Conservation (phyloP, 106 monocot species). For the Apostasia shenzhenica region DNA sequence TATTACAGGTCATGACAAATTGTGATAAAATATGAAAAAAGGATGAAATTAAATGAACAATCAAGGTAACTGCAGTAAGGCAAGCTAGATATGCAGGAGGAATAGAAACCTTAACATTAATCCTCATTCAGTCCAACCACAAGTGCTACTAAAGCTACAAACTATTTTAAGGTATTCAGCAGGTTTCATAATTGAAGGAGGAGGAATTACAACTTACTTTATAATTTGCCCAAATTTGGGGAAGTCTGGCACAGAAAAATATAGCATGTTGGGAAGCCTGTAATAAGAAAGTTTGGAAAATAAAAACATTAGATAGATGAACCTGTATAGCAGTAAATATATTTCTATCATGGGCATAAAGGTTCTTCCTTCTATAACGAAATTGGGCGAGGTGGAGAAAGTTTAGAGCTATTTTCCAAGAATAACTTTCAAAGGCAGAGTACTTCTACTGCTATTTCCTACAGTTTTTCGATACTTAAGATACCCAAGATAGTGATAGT, state of each 20-base stretch:
- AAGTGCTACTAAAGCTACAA: background rate
- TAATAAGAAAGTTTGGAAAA: slow-evolving; percentile 10
- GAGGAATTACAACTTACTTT: slow-evolving; percentile 28
- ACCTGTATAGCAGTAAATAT: background rate
- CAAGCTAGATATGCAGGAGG: background rate
- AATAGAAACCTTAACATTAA: background rate
- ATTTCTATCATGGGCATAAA: background rate
- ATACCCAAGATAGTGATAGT: no score
- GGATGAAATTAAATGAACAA: no score
- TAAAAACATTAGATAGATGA: background rate
- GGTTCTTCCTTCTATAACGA: background rate
- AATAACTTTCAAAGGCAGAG: no score
- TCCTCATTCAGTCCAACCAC: background rate
- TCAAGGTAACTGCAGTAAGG: no score
- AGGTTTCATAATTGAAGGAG: background rate
- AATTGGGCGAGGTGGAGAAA: no score
- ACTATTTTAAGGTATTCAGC: background rate
- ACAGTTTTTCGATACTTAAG: no score
- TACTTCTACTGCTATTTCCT: no score
- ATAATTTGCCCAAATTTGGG: slow-evolving; percentile 93
- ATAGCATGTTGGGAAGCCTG: slow-evolving; percentile 99
- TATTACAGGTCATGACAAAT: background rate
- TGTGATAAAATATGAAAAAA: no score
- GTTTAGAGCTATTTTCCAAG: no score
- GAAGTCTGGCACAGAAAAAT: slow-evolving; percentile 90